phyloP scores from a whole-genome alignment of 1,284 basidiomycete species.

The Ustilago trichophora region DNA sequence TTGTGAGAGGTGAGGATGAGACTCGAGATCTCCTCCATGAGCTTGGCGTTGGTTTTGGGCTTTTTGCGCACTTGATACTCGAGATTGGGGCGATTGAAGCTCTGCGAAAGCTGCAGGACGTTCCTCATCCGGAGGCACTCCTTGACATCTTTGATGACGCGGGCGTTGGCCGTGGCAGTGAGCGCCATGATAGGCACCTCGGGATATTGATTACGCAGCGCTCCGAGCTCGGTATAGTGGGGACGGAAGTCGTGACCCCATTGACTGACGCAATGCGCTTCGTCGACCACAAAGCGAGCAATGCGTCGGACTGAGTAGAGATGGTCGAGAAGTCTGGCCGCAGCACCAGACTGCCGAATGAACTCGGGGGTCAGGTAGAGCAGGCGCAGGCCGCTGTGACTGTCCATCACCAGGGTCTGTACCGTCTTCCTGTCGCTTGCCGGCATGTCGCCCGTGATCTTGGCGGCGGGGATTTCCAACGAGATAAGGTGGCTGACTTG shows the following conservation, averaged over 20 bases:
- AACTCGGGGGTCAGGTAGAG: conserved; percentile 95
- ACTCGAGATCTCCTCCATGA: conserved; percentile 74
- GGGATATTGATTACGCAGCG: conserved; percentile 78
- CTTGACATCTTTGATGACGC: conserved; percentile 82
- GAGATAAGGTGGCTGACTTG: conserved; percentile 79
- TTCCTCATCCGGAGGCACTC: conserved; percentile 74
- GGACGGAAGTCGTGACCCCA: conserved; percentile 85
- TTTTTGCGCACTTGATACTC: conserved; percentile 76
- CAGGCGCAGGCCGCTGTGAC: conserved; percentile 70
- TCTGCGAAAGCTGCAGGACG: conserved; percentile 71
- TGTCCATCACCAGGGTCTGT: conserved; percentile 69
- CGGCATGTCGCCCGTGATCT: conserved; percentile 75
- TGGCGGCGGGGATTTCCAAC: conserved; percentile 77
- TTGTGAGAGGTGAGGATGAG: conserved; percentile 76
- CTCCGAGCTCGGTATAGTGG: conserved; percentile 71
- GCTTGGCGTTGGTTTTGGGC: conserved; percentile 69
- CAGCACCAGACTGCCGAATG: conserved; percentile 59
- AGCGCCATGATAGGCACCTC: conserved; percentile 91
- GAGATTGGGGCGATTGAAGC: conserved; percentile 92
- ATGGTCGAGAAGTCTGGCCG: conserved; percentile 73
- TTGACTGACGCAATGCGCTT: conserved; percentile 87
- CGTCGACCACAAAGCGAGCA: conserved; percentile 92
- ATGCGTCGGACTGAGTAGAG: conserved; percentile 74
- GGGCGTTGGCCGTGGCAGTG: conserved; percentile 87
- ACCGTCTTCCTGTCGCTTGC: conserved; percentile 67